These are phyloP conservation scores for Ceratobasidium sp. DNA, from an alignment of 1,284 basidiomycete genomes.

Conservation along the genomic window DNA sequence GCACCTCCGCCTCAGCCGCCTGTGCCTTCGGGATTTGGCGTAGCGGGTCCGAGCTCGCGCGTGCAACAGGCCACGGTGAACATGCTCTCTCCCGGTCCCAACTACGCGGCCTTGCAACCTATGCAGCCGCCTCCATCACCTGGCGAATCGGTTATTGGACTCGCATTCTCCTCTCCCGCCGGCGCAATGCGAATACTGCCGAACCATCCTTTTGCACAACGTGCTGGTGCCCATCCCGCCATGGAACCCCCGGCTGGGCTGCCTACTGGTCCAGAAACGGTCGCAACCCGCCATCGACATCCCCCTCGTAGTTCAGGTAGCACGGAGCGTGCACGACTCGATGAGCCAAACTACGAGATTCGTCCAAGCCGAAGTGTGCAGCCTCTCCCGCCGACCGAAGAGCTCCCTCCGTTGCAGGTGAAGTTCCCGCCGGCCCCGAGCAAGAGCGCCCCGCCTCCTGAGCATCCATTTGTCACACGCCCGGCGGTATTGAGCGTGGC, in stretches of 20 bases:
- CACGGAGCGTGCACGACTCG: conserved; percentile 32
- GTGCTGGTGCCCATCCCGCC: conserved; percentile 34
- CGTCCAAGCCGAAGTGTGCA: conserved; percentile 16
- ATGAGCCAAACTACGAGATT: background rate
- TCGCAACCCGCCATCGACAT: conserved; percentile 33
- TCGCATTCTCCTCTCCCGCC: conserved; percentile 32
- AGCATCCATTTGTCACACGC: conserved; percentile 31
- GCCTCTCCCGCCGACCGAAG: background rate
- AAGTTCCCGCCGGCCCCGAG: conserved; percentile 14
- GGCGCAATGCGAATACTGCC: conserved; percentile 6
- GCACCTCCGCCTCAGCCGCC: conserved; percentile 27
- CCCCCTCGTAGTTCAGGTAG: conserved; percentile 36
- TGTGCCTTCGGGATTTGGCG: background rate
- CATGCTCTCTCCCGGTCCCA: conserved; percentile 3
- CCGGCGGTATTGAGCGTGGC: background rate
- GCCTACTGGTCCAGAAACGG: conserved; percentile 26
- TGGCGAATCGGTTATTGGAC: conserved; percentile 27
- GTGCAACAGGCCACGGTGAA: background rate
- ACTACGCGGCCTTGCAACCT: background rate
- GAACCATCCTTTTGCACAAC: conserved; percentile 37
- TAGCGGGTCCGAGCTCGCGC: conserved; percentile 14
- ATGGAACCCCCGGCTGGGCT: conserved; percentile 12
- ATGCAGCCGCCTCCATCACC: conserved; percentile 12
- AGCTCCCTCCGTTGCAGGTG: conserved; percentile 12
- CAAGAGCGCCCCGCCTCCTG: conserved; percentile 5